Evolutionary conservation across 148 eudicot genomes (phyloP), one percentile per base, ranked within the genome.

Genomic region (Amaranthus cruentus): DNA sequence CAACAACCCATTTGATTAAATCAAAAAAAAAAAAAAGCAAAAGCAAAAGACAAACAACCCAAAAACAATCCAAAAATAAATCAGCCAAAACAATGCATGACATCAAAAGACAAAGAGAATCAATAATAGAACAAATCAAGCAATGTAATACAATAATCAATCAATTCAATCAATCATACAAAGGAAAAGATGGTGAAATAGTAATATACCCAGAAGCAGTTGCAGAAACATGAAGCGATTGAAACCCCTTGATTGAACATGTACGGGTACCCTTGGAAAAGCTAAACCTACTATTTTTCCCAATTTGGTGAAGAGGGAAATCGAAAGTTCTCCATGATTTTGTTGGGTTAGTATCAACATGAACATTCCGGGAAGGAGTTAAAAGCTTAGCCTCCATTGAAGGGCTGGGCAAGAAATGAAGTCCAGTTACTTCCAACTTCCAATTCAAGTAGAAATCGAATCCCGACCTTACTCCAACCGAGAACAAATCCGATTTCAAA

Each of bases 221-320:
- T 55, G 85, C 78, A 67, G 81, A 77, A 71, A 80, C 79, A 9
- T 70, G 85, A 79, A 81, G 65, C 13, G 83, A 69, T 38, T 44
- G 80, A 55, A 75, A n/a, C 43, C 75, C 76, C 76, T 74, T 62
- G 3, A 77, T 77, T 12, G 78, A 57, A 28, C 38, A 28, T 28
- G 38, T 28, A 28, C 38, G 38, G 38, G 38, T 28, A 28, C 38
- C 38, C 38, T 28, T 28, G 38, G 38, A 28, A 28, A 28, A 28
- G 38, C 38, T 28, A 0, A 28, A 28, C 38, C 38, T 28, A 28
- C 38, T 28, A 28, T 28, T 0, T 28, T 28, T 28, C 38, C 38
- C 38, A 28, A 28, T 28, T 28, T 28, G 38, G 38, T 28, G 38
- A 28, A 28, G 38, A 28, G 38, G 2, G 38, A 1, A 28, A 28